Conservation (phyloP, 176 grass and related monocot genomes). For the Lolium multiflorum region DNA sequence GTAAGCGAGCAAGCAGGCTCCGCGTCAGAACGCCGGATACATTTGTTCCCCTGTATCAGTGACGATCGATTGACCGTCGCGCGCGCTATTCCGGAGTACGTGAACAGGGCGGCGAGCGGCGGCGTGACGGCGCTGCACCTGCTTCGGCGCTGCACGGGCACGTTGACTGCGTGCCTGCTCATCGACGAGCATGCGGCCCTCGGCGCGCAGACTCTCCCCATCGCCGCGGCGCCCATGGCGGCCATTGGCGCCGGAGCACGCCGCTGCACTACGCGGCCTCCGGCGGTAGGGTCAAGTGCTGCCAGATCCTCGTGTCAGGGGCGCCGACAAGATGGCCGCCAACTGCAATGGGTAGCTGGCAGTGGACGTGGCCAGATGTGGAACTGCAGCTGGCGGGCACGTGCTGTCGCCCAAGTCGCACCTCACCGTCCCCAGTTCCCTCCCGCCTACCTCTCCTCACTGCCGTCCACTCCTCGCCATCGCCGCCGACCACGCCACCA, state of each 20-base stretch:
- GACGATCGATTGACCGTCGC: neutral
- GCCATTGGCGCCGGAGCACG: too few species aligned
- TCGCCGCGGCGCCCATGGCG: slow-evolving; percentile 38
- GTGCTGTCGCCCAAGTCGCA: slow-evolving; percentile 64
- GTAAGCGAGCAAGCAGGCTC: slow-evolving; percentile 13
- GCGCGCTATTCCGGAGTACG: slow-evolving; percentile 39
- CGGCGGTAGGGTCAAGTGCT: slow-evolving; percentile 83
- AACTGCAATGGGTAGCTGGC: slow-evolving; percentile 91
- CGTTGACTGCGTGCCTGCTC: slow-evolving; percentile 59
- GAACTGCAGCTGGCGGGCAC: slow-evolving; percentile 70
- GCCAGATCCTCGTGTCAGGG: slow-evolving; percentile 82
- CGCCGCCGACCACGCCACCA: slow-evolving; percentile 31
- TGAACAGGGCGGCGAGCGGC: slow-evolving; percentile 63
- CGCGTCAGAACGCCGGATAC: neutral
- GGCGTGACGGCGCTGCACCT: slow-evolving; percentile 86
- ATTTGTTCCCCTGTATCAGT: neutral
- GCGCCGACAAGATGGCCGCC: slow-evolving; percentile 7
- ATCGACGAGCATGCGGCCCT: slow-evolving; percentile 67
- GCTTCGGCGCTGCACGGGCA: slow-evolving; percentile 54
- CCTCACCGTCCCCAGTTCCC: slow-evolving; percentile 70
- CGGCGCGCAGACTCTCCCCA: slow-evolving; percentile 48
- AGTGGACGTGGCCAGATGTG: slow-evolving; percentile 78
- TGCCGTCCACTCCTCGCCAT: slow-evolving; percentile 61
- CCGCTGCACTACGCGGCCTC: neutral
- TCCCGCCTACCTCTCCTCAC: slow-evolving; percentile 68